phyloP scores from a whole-genome alignment of 1,284 basidiomycete genomes.

The Trichosporon ovoides region DNA sequence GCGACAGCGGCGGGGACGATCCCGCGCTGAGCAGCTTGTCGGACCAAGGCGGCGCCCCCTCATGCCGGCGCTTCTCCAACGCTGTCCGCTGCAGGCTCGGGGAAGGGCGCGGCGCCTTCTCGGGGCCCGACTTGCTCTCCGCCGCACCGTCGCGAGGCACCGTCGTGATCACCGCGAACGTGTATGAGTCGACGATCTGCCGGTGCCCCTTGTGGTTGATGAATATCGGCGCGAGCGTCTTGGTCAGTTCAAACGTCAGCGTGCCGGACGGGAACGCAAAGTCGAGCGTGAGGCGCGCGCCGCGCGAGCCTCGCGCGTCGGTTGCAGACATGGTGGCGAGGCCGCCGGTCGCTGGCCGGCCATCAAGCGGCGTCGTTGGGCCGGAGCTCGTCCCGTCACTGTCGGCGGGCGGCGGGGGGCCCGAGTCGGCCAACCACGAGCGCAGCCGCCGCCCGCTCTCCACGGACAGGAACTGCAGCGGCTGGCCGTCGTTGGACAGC shows the following conservation, averaged over 20 bases:
- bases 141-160: conserved; percentile 18
- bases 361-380: neutral
- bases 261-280: conserved; percentile 21
- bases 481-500: conserved; percentile 19
- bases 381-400: neutral
- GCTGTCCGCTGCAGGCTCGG: neutral
- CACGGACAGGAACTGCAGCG: conserved; percentile 33
- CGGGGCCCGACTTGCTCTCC: neutral
- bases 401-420: neutral
- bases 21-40: neutral
- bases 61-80: neutral
- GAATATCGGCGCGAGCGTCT: conserved; percentile 30
- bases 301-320: too few species aligned
- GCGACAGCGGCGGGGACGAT: neutral
- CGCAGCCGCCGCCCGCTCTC: conserved; percentile 30
- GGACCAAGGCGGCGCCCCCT: neutral
- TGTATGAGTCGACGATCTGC: conserved; percentile 23
- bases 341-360: neutral
- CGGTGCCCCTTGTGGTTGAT: neutral
- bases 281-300: conserved; percentile 24
- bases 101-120: neutral
- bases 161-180: conserved; percentile 34
- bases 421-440: conserved; percentile 28
- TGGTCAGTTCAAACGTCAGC: conserved; percentile 32
- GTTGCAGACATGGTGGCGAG: too few species aligned